A percentile compares a stretch with the other conserved stretches of the same genome.
These are phyloP conservation scores for Rhamnella rubrinervis DNA, from an alignment of 331 rosid genomes.

Conservation along the genomic window DNA sequence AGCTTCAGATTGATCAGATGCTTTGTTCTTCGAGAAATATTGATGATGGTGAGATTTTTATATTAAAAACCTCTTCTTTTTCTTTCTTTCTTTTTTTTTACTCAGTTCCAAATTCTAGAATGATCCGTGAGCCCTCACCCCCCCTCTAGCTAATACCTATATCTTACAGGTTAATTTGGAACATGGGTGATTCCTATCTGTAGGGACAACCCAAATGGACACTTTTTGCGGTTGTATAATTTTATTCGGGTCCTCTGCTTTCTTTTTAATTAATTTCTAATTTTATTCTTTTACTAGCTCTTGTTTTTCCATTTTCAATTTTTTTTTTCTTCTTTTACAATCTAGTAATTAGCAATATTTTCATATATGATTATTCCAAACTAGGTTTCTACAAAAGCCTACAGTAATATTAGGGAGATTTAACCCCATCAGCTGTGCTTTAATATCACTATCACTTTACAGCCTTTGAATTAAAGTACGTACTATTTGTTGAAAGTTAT, in stretches of 20 bases:
- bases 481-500: too few relatives aligned
- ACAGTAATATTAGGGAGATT: too few relatives aligned
- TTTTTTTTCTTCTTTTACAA: not conserved
- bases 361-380: too few relatives aligned
- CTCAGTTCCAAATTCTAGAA: slow-evolving; percentile 38
- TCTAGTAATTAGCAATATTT: too few relatives aligned
- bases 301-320: too few relatives aligned
- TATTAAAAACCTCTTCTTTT: not conserved
- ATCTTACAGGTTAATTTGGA: slow-evolving; percentile 2
- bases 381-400: too few relatives aligned
- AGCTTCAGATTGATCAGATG: slow-evolving; percentile 19
- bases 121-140: slow-evolving; percentile 50
- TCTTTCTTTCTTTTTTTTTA: too few relatives aligned
- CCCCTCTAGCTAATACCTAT: not conserved
- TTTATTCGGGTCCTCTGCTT: not conserved
- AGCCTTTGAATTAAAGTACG: too few relatives aligned
- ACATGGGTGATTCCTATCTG: not conserved
- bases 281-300: too few relatives aligned
- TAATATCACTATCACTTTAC: too few relatives aligned
- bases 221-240: slow-evolving; percentile 12
- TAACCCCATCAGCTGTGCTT: too few relatives aligned
- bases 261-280: not conserved
- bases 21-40: slow-evolving; percentile 8
- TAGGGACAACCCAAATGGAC: slow-evolving; percentile 10
- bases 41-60: not conserved